phyloP scores from a whole-genome alignment of 2,329 filamentous ascomycete genomes.

The Verticillium albo-atrum region DNA sequence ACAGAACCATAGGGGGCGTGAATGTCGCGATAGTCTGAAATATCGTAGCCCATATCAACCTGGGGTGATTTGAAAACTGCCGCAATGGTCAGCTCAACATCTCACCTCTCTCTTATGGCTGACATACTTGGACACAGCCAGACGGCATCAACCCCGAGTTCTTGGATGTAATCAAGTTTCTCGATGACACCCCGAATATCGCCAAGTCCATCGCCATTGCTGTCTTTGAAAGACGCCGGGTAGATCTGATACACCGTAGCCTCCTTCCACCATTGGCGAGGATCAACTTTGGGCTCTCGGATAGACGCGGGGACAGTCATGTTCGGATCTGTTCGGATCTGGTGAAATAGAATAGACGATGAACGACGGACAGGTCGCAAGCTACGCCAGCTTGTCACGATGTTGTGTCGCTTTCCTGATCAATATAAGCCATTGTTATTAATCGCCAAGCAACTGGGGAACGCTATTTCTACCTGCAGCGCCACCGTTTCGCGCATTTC shows the following conservation, averaged over 20 bases:
- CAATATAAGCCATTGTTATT: background rate
- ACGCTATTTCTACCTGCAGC: background rate
- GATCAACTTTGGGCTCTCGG: background rate
- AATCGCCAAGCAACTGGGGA: background rate
- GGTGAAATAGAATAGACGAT: background rate
- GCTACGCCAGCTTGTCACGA: background rate
- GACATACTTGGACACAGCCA: slow-evolving; percentile 18
- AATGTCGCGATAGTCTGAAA: slow-evolving; percentile 49
- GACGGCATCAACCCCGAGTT: slow-evolving; percentile 12
- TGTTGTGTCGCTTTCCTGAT: background rate
- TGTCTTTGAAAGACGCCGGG: slow-evolving; percentile 25
- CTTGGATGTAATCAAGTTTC: slow-evolving; percentile 21
- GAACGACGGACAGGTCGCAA: background rate
- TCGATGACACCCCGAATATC: slow-evolving; percentile 17
- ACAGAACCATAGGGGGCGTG: slow-evolving; percentile 56
- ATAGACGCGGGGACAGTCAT: slow-evolving; percentile 11
- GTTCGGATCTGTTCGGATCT: slow-evolving; percentile 1
- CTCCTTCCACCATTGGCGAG: slow-evolving; percentile 48
- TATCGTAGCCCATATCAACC: slow-evolving; percentile 62
- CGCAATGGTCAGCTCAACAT: background rate
- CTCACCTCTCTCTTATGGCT: background rate
- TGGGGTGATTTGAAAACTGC: slow-evolving; percentile 35
- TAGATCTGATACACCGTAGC: slow-evolving; percentile 53
- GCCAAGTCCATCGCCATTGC: slow-evolving; percentile 16
- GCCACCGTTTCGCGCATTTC: too few relatives aligned